phyloP scores from a whole-genome alignment of 2,329 filamentous ascomycete species.

The Stemphylium vesicarium region DNA sequence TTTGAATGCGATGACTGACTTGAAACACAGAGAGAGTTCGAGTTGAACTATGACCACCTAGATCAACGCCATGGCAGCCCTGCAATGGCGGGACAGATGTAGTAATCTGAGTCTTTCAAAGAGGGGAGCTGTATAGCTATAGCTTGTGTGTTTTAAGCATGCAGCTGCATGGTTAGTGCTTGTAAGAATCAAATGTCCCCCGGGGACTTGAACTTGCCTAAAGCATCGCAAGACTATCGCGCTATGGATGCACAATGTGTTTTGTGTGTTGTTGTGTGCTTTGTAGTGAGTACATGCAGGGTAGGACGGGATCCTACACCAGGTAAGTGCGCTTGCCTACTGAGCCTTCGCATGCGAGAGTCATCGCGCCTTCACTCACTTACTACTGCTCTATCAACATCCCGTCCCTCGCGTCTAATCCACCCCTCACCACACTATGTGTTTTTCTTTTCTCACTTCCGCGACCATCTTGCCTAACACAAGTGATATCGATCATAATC shows the following conservation, averaged over 20 bases:
- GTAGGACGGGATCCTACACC: not conserved
- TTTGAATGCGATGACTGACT: conserved; percentile 21
- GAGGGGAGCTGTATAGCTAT: not conserved
- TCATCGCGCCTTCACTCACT: too few relatives aligned
- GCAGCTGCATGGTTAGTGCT: not conserved
- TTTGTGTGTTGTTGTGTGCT: not conserved
- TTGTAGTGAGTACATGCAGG: too few relatives aligned
- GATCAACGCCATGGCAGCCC: conserved; percentile 53
- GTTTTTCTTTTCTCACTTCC: too few relatives aligned
- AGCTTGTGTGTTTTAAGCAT: not conserved
- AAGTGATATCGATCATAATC: too few relatives aligned
- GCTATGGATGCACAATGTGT: not conserved
- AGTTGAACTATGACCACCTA: conserved; percentile 59
- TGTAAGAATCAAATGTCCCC: not conserved
- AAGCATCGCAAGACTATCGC: not conserved
- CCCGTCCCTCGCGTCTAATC: too few relatives aligned
- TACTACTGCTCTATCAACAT: too few relatives aligned
- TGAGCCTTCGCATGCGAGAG: too few relatives aligned
- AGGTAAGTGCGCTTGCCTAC: not conserved
- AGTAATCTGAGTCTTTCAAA: not conserved
- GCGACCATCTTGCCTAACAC: too few relatives aligned
- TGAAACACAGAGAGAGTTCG: conserved; percentile 55
- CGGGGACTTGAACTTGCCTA: not conserved
- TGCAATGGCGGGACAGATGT: conserved; percentile 39
- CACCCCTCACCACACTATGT: too few relatives aligned